Conservation (phyloP, 768 basidiomycete genomes). For the Amanita brunnescens region DNA sequence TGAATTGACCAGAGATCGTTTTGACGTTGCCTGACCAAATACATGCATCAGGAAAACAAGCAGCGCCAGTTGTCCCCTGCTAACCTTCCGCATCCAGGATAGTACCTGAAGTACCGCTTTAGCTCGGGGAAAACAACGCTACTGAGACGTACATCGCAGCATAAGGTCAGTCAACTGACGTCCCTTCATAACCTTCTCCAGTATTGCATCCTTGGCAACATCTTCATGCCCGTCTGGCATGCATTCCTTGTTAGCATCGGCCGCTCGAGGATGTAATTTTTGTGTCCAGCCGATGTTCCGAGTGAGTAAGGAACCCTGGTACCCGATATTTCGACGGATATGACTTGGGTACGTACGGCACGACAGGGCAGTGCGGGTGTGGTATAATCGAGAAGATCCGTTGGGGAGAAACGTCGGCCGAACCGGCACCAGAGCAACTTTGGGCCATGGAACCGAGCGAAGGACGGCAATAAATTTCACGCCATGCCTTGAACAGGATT, state of each 20-base stretch:
- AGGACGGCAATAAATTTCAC: slow-evolving; percentile 18
- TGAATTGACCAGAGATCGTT: slow-evolving; percentile 84
- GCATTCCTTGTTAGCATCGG: background rate
- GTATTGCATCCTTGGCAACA: slow-evolving; percentile 53
- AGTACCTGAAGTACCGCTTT: slow-evolving; percentile 48
- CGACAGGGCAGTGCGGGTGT: background rate
- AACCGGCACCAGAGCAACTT: background rate
- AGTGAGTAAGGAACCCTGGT: background rate
- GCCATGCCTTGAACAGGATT: slow-evolving; percentile 29
- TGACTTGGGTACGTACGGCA: background rate
- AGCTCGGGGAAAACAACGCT: slow-evolving; percentile 7
- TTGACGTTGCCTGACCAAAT: slow-evolving; percentile 62
- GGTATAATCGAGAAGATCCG: background rate
- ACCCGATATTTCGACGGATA: background rate
- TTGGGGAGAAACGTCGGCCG: background rate
- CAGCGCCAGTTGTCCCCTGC: slow-evolving; percentile 14
- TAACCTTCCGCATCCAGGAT: slow-evolving; percentile 78
- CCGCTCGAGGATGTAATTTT: background rate
- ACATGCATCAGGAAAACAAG: slow-evolving; percentile 9
- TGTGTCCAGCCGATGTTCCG: background rate
- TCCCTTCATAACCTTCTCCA: slow-evolving; percentile 82
- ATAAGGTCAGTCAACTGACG: slow-evolving; percentile 85
- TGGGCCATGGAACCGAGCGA: background rate
- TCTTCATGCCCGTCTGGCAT: slow-evolving; percentile 1
- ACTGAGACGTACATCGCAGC: slow-evolving; percentile 67